A percentile compares a stretch with the other conserved stretches of the same genome.
phyloP scores from a whole-genome alignment of 2,329 filamentous ascomycete genomes.

The Bisporella sp. region DNA sequence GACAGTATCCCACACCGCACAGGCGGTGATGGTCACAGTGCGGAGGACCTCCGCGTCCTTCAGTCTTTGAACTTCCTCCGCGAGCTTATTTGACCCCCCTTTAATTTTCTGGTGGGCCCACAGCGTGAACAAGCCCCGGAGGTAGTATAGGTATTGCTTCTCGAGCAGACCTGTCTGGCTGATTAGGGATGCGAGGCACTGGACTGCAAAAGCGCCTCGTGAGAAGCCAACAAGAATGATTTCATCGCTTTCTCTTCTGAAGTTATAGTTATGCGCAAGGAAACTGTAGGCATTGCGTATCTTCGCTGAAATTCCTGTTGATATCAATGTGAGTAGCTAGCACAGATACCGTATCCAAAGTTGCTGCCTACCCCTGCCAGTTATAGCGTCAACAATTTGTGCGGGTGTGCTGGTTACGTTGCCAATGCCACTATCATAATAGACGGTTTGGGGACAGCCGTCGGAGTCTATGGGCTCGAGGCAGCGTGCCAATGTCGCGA shows the following conservation, averaged over 20 bases:
- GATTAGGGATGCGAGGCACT: constrained; percentile 23
- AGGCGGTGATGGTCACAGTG: constrained; percentile 1
- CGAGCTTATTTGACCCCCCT: neutral
- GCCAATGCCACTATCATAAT: constrained; percentile 51
- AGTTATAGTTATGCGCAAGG: constrained; percentile 23
- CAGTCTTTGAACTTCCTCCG: neutral
- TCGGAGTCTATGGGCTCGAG: too few species aligned
- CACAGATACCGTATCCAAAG: too few species aligned
- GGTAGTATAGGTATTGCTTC: constrained; percentile 21
- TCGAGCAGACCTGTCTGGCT: constrained; percentile 16
- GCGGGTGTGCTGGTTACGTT: constrained; percentile 40
- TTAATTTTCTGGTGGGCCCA: too few species aligned
- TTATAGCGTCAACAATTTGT: constrained; percentile 32
- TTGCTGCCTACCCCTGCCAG: constrained; percentile 33
- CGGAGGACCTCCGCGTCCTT: neutral
- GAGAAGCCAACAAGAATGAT: constrained; percentile 31
- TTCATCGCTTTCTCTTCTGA: too few species aligned
- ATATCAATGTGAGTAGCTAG: too few species aligned
- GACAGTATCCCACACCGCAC: constrained; percentile 10
- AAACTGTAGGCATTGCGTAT: constrained; percentile 40
- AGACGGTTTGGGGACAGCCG: constrained; percentile 53
- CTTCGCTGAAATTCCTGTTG: constrained; percentile 35
- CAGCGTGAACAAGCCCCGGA: constrained; percentile 3
- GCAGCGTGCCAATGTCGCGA: too few species aligned
- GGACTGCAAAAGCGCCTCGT: constrained; percentile 30